Percentiles rank a stretch among this genome's conserved stretches.
phyloP scores from a whole-genome alignment of 1,284 basidiomycete species.

The Boletus chippewaensis region DNA sequence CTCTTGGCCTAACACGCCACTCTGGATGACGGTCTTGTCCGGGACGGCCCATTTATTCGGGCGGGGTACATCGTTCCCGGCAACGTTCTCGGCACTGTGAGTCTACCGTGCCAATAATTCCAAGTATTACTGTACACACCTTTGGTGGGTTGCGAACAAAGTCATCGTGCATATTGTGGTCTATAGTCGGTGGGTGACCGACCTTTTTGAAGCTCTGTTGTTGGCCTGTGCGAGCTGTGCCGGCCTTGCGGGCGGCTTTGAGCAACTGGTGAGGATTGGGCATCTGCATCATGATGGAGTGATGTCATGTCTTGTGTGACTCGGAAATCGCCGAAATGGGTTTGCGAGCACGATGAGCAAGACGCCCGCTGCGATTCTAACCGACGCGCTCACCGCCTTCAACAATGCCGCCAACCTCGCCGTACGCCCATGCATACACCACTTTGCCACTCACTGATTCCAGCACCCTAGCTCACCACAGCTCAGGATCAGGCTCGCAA shows the following conservation, averaged over 20 bases:
- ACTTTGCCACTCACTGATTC: slow-evolving; percentile 2
- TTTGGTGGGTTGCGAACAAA: slow-evolving; percentile 31
- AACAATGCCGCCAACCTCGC: slow-evolving; percentile 32
- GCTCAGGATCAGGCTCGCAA: slow-evolving; percentile 40
- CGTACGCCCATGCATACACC: slow-evolving; percentile 18
- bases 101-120: not conserved
- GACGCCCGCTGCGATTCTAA: slow-evolving; percentile 26
- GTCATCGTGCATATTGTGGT: slow-evolving; percentile 33
- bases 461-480: slow-evolving; percentile 37
- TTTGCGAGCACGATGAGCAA: slow-evolving; percentile 28
- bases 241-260: slow-evolving; percentile 10
- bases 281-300: not conserved
- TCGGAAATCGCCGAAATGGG: slow-evolving; percentile 25
- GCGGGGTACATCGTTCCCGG: not conserved
- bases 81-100: slow-evolving; percentile 9
- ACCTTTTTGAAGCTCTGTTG: slow-evolving; percentile 29
- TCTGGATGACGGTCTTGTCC: not conserved
- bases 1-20: not conserved
- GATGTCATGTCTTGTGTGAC: slow-evolving; percentile 3
- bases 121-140: slow-evolving; percentile 14
- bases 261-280: slow-evolving; percentile 2
- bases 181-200: slow-evolving; percentile 26
- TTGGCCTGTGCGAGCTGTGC: slow-evolving; percentile 3
- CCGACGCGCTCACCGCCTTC: slow-evolving; percentile 31
- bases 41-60: slow-evolving; percentile 8